Evolutionary conservation across 352 stramenopile species (phyloP), one percentile per base, ranked within the genome.

Genomic region (Elongisporangium undulatum): DNA sequence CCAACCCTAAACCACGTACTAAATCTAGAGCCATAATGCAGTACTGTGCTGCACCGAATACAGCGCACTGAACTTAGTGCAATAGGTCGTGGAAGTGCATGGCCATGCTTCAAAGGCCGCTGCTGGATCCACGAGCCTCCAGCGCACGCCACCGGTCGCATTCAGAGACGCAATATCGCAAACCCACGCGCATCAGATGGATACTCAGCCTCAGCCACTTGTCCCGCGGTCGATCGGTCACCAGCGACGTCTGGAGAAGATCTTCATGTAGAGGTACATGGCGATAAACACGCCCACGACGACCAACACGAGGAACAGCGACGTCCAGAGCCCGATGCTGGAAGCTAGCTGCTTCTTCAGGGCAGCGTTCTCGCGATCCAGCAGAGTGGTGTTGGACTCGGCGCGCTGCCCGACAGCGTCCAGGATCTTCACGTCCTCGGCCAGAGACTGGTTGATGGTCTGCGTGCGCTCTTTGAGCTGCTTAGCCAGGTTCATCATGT

Each of bases 211-310:
- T 41, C 8, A 9, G 29, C 9, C 29, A 15, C 29, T 41, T 41
- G 29, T 41, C 29, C 29, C 29, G 13, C 29, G 29, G 29, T 9
- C 5, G 9, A 41, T 41, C 29, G 9, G 1, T 77, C 58, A 81
- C 72, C 67, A 84, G 13, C 72, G 66, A 55, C 82, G 69, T 4
- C 77, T 55, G 10, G 70, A 87, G 55, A 91, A 91, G 21, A 92
- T 54, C 65, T 90, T 90, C 66, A 92, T 89, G 71, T 89, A 92
- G 19, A 88, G 77, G 62, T 90, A 92, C 55, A 70, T 89, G 64
- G 74, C 59, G 29, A 90, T 61, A 49, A 90, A 92, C 22, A 87
- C 69, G 53, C 85, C 56, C 39, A 90, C 65, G 26, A 82, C 67
- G 51, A 71, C 82, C 21, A 73, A 72, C 49, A 92, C 70, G 24